Base-by-base conservation (phyloP, 2,329 filamentous ascomycete species). In the Venturiaceae sp. region DNA sequence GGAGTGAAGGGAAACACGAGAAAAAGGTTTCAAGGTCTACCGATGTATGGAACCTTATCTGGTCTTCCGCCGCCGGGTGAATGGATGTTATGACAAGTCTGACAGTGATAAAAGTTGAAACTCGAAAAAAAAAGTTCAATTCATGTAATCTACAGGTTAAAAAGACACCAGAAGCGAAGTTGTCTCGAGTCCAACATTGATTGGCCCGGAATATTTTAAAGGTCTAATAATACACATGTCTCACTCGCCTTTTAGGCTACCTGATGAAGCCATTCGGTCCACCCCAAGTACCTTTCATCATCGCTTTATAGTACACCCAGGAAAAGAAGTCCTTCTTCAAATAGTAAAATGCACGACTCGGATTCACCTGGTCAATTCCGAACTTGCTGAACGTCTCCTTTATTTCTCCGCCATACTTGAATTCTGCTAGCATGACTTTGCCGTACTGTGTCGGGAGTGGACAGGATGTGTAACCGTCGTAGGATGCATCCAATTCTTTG, bases 261-360 rank as follows among this genome's bases (percentile, higher is more conserved):
- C 44, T 16, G 3, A 50, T 30, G 5, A 30, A 83, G 0, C 82
- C 82, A 66, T 80, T 82, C 0, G 82, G 80, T 5, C 83, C 83
- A 23, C 73, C 82, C 83, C 83, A 85, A 7, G 74, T 80, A 5
- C 83, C 83, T 70, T 82, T 84, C 6, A 85, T 76, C 77, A 84
- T 79, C 37, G 75, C 76, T 37, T 80, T 77, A 57, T 75, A 77
- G 69, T 85, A 85, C 2, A 86, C 83, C 83, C 83, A 85, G 0
- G 83, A 83, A 69, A 86, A 86, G 64, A 86, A 86, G 65, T 85
- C 78, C 71, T 83, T 85, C 74, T 86, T 86, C 47, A 86, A 63
- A 63, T 84, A 73, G 63, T 83, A 86, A 65, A 86, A 86, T 0
- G 77, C 72, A 3, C 77, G 75, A 3, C 82, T 75, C 1, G 83